A percentile compares a stretch with the other conserved stretches of the same genome.
phyloP scores from a whole-genome alignment of 2,329 filamentous ascomycete species.

The Dactylella cylindrospora region DNA sequence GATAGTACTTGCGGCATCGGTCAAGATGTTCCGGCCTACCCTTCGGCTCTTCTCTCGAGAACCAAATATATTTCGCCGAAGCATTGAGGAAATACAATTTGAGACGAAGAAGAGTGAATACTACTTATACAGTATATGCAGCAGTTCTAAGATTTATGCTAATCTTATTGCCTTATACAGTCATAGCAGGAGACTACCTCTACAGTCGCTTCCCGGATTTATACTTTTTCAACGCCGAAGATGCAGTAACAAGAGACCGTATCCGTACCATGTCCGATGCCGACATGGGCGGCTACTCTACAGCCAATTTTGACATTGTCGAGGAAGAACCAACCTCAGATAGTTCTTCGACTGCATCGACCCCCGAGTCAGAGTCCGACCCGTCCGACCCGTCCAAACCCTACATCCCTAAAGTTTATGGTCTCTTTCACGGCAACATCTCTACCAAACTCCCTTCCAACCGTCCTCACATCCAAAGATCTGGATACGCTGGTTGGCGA shows the following conservation, averaged over 20 bases:
- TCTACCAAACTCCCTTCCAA: conserved; percentile 77
- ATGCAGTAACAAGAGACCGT: conserved; percentile 31
- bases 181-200: conserved; percentile 33
- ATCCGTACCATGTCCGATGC: conserved; percentile 82
- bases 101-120: conserved; percentile 36
- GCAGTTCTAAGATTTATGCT: no score
- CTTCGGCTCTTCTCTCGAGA: conserved; percentile 30
- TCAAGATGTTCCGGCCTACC: conserved; percentile 29
- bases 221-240: conserved; percentile 40
- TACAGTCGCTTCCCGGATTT: conserved; percentile 28
- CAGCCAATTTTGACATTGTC: conserved; percentile 69
- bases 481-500: conserved; percentile 86
- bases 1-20: no score
- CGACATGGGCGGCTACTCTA: conserved; percentile 83
- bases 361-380: conserved; percentile 50
- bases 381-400: conserved; percentile 25
- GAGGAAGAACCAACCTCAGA: conserved; percentile 52
- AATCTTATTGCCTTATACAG: background rate
- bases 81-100: conserved; percentile 22
- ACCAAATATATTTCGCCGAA: conserved; percentile 23
- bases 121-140: no score
- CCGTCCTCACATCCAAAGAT: conserved; percentile 71
- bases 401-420: conserved; percentile 58
- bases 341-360: conserved; percentile 49
- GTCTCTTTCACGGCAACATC: conserved; percentile 82